phyloP scores from a whole-genome alignment of 768 basidiomycete genomes.

The Russula emetica region DNA sequence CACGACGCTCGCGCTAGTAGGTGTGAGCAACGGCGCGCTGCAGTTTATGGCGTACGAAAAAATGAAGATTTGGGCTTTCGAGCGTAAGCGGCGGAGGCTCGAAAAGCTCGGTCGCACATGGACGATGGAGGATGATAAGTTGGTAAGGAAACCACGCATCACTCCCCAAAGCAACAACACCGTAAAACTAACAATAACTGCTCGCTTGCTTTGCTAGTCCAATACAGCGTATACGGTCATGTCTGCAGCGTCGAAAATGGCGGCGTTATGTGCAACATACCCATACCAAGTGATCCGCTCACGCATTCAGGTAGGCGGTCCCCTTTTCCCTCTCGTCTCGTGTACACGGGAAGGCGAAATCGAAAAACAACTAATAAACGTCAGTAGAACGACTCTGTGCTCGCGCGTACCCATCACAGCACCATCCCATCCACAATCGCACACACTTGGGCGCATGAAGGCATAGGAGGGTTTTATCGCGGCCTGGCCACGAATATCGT shows the following conservation, averaged over 20 bases:
- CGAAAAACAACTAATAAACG: too few species aligned
- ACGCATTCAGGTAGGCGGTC: constrained; percentile 62
- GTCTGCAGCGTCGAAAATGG: constrained; percentile 86
- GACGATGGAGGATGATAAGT: constrained; percentile 72
- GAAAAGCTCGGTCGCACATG: constrained; percentile 58
- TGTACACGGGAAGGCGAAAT: too few species aligned
- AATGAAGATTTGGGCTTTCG: constrained; percentile 87
- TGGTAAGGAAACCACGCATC: constrained; percentile 46
- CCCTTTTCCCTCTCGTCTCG: too few species aligned
- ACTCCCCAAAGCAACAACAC: not conserved
- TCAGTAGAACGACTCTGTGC: constrained; percentile 49
- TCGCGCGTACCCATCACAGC: constrained; percentile 58
- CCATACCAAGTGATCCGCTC: constrained; percentile 97
- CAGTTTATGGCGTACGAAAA: constrained; percentile 97
- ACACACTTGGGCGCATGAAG: constrained; percentile 78
- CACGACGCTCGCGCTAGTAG: constrained; percentile 81
- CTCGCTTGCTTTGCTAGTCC: constrained; percentile 50
- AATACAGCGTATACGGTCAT: constrained; percentile 89
- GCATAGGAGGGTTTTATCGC: constrained; percentile 84
- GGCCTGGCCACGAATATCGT: constrained; percentile 93
- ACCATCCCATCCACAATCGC: constrained; percentile 77
- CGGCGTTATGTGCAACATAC: constrained; percentile 81
- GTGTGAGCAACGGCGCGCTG: constrained; percentile 90
- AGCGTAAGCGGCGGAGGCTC: constrained; percentile 63
- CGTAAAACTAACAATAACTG: not conserved